phyloP scores from a whole-genome alignment of 495 filamentous ascomycete species.

The Penicillium cataractarum region DNA sequence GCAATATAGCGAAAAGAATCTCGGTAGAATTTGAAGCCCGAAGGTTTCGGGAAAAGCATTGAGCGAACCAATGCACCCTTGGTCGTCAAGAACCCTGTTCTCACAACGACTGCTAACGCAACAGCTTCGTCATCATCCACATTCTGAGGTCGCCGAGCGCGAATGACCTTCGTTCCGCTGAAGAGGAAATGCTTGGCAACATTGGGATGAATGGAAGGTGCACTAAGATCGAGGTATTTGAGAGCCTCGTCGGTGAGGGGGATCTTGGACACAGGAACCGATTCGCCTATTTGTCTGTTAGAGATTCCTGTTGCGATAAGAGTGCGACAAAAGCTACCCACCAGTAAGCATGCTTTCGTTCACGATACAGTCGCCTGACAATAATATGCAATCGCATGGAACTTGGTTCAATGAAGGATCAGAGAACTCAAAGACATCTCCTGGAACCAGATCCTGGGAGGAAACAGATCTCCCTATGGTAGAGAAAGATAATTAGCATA shows the following conservation, averaged over 20 bases:
- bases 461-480: conserved; percentile 76
- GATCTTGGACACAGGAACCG: conserved; percentile 91
- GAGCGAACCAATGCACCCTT: conserved; percentile 95
- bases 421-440: conserved; percentile 96
- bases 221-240: conserved; percentile 68
- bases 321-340: conserved; percentile 30
- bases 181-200: conserved; percentile 89
- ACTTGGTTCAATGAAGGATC: conserved; percentile 94
- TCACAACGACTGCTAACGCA: conserved; percentile 85
- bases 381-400: conserved; percentile 88
- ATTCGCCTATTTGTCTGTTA: conserved; percentile 68
- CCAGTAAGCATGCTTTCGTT: conserved; percentile 99
- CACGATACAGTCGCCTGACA: conserved; percentile 96
- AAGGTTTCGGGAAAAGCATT: conserved; percentile 98
- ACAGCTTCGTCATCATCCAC: conserved; percentile 85
- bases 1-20: conserved; percentile 98
- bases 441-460: conserved; percentile 88
- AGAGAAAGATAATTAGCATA: conserved; percentile 13
- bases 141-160: conserved; percentile 85
- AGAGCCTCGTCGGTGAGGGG: conserved; percentile 86
- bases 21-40: conserved; percentile 96
- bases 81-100: conserved; percentile 96
- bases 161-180: conserved; percentile 92
- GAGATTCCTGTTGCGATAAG: neutral
- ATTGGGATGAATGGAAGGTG: conserved; percentile 76